Conservation (phyloP, 169 alveolate genomes). For the Cardiosporidium cionae region DNA sequence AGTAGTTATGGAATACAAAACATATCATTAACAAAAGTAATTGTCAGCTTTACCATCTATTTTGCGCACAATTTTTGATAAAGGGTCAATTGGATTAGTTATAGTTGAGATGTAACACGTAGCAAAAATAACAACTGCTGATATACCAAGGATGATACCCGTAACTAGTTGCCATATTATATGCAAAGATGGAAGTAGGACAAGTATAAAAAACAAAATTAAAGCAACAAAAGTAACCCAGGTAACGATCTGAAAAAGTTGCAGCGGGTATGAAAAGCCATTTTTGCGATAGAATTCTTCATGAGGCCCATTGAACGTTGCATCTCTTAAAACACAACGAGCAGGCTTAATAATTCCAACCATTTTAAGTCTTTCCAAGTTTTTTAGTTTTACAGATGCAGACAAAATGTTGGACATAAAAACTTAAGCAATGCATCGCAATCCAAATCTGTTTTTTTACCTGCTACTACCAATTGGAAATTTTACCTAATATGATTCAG, state of each 20-base stretch:
- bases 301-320: too few relatives aligned
- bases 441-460: too few relatives aligned
- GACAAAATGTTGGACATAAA: neutral
- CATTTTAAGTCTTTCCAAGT: neutral
- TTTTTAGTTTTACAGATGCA: neutral
- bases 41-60: too few relatives aligned
- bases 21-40: too few relatives aligned
- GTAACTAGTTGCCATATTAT: neutral
- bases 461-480: too few relatives aligned
- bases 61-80: too few relatives aligned
- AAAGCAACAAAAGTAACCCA: conserved; percentile 8
- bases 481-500: too few relatives aligned
- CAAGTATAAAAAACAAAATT: neutral
- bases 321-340: neutral
- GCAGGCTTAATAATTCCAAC: neutral
- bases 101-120: conserved; percentile 3
- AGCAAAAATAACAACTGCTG: neutral
- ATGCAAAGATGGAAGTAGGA: conserved; percentile 4
- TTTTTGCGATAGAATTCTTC: conserved; percentile 11
- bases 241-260: conserved; percentile 7
- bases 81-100: conserved; percentile 24
- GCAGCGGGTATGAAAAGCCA: conserved; percentile 16
- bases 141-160: conserved; percentile 1
- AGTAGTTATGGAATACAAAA: too few relatives aligned
- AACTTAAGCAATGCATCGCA: too few relatives aligned